These are phyloP conservation scores for Phaseolus lunatus DNA, from an alignment of 306 rosid genomes.

Conservation along the genomic window DNA sequence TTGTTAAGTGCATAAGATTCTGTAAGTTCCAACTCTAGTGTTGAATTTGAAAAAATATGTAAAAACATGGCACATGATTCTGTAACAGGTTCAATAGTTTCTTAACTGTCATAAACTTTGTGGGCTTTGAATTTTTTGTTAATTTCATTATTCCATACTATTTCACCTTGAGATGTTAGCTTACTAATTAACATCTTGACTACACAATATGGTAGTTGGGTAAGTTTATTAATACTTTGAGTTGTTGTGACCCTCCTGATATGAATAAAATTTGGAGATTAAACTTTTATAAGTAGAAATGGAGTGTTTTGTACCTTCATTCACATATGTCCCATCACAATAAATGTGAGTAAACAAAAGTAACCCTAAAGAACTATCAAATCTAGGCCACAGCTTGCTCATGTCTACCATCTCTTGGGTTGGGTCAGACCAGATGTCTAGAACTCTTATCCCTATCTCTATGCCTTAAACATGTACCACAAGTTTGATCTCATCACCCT, in stretches of 20 bases:
- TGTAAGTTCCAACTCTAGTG: not conserved
- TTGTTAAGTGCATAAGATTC: not conserved
- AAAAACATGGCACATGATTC: not conserved
- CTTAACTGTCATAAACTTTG: not conserved
- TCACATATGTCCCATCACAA: constrained; percentile 5
- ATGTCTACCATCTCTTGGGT: constrained; percentile 37
- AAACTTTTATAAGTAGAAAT: not conserved
- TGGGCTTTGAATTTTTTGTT: too few species aligned
- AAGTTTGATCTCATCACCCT: constrained; percentile 33
- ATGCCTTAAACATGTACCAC: constrained; percentile 39
- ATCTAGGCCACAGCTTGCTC: constrained; percentile 18
- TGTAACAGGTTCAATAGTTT: not conserved
- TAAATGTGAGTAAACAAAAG: constrained; percentile 43
- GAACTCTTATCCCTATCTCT: constrained; percentile 51
- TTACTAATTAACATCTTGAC: not conserved
- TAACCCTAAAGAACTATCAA: constrained; percentile 24
- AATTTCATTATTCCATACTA: not conserved
- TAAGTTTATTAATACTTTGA: constrained; percentile 36
- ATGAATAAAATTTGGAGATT: constrained; percentile 42
- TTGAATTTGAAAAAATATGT: not conserved
- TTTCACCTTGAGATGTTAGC: constrained; percentile 3
- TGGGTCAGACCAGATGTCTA: constrained; percentile 26
- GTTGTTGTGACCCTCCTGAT: constrained; percentile 46
- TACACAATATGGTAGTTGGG: constrained; percentile 21
- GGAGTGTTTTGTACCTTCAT: constrained; percentile 14